Evolutionary conservation across 129 eudicot species (phyloP).

Genomic region (Helianthus tuberosus): DNA sequence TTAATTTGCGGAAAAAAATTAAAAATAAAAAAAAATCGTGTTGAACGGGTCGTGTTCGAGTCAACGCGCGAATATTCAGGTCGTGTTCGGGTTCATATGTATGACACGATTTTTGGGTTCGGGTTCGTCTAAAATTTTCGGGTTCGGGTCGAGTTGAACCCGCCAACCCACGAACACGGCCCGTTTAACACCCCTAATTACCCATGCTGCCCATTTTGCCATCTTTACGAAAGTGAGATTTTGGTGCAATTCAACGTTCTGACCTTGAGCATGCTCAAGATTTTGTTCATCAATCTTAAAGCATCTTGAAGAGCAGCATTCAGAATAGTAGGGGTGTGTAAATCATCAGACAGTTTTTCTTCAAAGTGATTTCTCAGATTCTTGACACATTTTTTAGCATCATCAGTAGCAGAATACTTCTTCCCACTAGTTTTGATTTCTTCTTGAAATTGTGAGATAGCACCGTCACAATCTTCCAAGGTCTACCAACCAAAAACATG

Average conservation of each 20-base stretch:
- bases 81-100: no score
- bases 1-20: no score
- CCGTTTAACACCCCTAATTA: background rate
- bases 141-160: no score
- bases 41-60: no score
- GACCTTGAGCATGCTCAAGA: constrained; percentile 67
- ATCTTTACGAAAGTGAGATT: background rate
- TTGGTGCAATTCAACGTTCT: background rate
- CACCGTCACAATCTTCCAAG: constrained; percentile 62
- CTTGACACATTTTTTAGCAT: constrained; percentile 49
- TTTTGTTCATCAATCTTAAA: constrained; percentile 52
- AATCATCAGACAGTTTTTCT: constrained; percentile 68
- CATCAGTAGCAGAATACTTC: constrained; percentile 39
- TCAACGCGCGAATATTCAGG: no score
- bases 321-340: constrained; percentile 70
- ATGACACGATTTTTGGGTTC: no score
- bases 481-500: constrained; percentile 43
- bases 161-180: no score
- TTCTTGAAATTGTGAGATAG: constrained; percentile 42
- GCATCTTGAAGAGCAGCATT: constrained; percentile 71
- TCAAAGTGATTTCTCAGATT: constrained; percentile 56
- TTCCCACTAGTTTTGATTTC: constrained; percentile 37
- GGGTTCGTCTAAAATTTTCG: no score
- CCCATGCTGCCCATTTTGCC: background rate
- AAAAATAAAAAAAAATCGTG: no score